These are phyloP conservation scores for Ophiostoma pallidulum DNA, from an alignment of 2,329 filamentous ascomycete genomes.

Conservation along the genomic window DNA sequence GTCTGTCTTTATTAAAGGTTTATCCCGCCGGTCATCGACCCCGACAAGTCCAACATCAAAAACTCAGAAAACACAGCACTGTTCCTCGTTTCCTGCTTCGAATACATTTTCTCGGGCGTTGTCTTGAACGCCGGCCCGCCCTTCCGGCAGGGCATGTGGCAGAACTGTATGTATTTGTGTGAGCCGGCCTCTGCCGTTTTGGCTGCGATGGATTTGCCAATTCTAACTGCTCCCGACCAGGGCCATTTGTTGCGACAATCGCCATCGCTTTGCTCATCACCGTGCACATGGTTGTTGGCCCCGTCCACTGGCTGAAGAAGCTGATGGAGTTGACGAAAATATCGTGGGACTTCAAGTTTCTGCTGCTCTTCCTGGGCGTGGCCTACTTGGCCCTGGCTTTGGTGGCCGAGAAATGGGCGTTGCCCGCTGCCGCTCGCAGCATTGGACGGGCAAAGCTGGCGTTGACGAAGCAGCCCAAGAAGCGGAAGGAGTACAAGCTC, in stretches of 20 bases:
- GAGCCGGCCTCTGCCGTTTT: too few relatives aligned
- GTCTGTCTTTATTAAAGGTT: slow-evolving; percentile 40
- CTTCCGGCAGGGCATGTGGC: slow-evolving; percentile 69
- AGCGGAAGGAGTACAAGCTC: slow-evolving; percentile 80
- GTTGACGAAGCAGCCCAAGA: slow-evolving; percentile 56
- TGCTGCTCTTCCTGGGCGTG: slow-evolving; percentile 60
- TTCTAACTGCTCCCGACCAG: slow-evolving; percentile 31
- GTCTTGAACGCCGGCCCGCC: slow-evolving; percentile 86
- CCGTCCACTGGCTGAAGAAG: slow-evolving; percentile 56
- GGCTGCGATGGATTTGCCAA: too few relatives aligned
- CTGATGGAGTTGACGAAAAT: slow-evolving; percentile 83
- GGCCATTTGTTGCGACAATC: slow-evolving; percentile 77
- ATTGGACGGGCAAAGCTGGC: slow-evolving; percentile 53
- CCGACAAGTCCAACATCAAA: slow-evolving; percentile 71
- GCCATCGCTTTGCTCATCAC: slow-evolving; percentile 56
- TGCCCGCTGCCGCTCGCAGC: slow-evolving; percentile 57
- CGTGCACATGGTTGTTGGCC: slow-evolving; percentile 70
- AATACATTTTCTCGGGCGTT: slow-evolving; percentile 85
- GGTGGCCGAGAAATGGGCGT: slow-evolving; percentile 60
- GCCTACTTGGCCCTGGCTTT: slow-evolving; percentile 62
- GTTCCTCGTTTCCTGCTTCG: slow-evolving; percentile 85
- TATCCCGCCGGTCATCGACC: slow-evolving; percentile 66
- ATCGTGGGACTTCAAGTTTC: slow-evolving; percentile 60
- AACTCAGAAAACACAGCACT: slow-evolving; percentile 92
- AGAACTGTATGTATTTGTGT: slow-evolving; percentile 52